A percentile compares a stretch with the other conserved stretches of the same genome.
These are phyloP conservation scores for Geotrichum candidum DNA, from an alignment of 1,139 yeast genomes.

Conservation along the genomic window DNA sequence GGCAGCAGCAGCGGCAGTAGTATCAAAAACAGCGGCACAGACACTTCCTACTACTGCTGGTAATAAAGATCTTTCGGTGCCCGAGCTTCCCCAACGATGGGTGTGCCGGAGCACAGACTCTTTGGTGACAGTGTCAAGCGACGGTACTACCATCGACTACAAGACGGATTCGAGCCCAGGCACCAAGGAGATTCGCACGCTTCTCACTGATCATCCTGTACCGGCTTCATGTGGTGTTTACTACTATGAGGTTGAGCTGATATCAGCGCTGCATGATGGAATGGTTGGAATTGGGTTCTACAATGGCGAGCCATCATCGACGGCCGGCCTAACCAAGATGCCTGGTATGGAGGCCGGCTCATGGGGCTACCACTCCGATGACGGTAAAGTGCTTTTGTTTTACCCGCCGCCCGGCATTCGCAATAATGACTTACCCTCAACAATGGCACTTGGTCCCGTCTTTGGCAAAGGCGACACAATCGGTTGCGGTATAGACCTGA, in stretches of 20 bases:
- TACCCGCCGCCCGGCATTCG: conserved; percentile 38
- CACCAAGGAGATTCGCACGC: conserved; percentile 21
- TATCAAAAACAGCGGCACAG: neutral
- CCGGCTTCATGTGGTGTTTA: conserved; percentile 47
- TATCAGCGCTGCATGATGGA: conserved; percentile 23
- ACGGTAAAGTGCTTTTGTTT: conserved; percentile 37
- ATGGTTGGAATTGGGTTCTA: conserved; percentile 35
- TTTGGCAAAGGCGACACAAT: conserved; percentile 57
- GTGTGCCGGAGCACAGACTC: neutral
- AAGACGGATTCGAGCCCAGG: conserved; percentile 18
- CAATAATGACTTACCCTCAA: neutral
- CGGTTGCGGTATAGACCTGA: conserved; percentile 80
- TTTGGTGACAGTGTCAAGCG: conserved; percentile 11
- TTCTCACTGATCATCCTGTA: conserved; percentile 42
- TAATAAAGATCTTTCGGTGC: neutral
- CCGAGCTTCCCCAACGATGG: neutral
- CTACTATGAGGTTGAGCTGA: conserved; percentile 50
- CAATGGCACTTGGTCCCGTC: neutral
- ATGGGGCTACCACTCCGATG: conserved; percentile 56
- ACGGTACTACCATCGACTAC: conserved; percentile 20
- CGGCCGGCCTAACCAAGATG: conserved; percentile 32
- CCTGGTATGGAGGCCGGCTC: conserved; percentile 46
- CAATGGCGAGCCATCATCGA: conserved; percentile 20
- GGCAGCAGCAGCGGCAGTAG: neutral
- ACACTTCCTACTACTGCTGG: neutral